Base-by-base conservation (phyloP, 1,139 yeast genomes). In the Geotrichum australiense region DNA sequence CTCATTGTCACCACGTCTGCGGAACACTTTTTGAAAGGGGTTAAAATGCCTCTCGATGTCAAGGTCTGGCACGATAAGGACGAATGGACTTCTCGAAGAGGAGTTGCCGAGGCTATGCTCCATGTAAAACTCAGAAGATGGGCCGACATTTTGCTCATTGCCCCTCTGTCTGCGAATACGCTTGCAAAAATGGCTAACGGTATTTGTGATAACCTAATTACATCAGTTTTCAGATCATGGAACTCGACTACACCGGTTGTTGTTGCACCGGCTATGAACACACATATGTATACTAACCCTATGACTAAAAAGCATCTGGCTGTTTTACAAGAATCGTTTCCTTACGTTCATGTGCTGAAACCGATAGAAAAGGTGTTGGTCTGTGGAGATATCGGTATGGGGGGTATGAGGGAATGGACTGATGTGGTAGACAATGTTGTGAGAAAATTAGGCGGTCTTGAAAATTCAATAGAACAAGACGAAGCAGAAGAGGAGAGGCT, bases 321-420 rank as follows among this genome's bases (percentile, higher is more conserved):
- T 26, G 62, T 79, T 26, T 65, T 91, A 34, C 65, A 63, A 24
- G 79, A 77, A 42, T 79, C 74, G 45, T 78, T 76, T 63, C 76
- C 78, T 12, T 80, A 78, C 71, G 77, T 89, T 47, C 89, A 86
- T 48, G 79, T 91, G 14, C 72, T 91, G 56, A 80, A 77, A 56
- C 98, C 98, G 0, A 89, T 91, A 21, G 98, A 91, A 56, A 91
- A 91, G 61, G 94, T 89, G 5, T 70, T 86, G 50, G 86, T 85
- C 3, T 86, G 95, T 67, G 98, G 98, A 39, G 98, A 91, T 62
- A 85, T 91, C 46, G 98, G 98, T 2, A 82, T 77, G 69, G 98
- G 98, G 20, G 98, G 97, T 7, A 91, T 91, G 98, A 72, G 95
- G 56, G 97, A 91, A 63, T 89, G 97, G 96, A 74, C 78, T 48